phyloP scores from a whole-genome alignment of 179 eudicot species.

The Nepenthes alata region DNA sequence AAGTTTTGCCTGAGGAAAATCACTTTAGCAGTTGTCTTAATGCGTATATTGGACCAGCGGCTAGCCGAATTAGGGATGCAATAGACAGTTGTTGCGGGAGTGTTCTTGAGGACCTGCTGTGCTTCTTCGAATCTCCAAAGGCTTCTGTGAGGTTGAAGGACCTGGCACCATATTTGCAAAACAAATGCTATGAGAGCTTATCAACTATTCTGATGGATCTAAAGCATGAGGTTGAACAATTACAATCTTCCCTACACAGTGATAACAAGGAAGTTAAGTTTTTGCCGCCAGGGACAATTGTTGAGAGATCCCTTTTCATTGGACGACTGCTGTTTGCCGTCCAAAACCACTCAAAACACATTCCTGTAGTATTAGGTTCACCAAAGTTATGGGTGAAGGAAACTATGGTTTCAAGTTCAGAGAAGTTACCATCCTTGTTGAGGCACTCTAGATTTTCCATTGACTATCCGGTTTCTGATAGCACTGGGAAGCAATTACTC shows the following conservation, averaged over 20 bases:
- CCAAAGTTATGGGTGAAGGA: constrained; percentile 71
- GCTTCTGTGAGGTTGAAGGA: constrained; percentile 63
- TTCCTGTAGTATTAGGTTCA: constrained; percentile 77
- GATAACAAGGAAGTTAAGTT: constrained; percentile 18
- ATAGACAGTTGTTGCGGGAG: constrained; percentile 64
- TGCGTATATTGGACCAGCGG: constrained; percentile 78
- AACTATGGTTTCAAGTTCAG: constrained; percentile 25
- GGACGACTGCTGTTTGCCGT: constrained; percentile 86
- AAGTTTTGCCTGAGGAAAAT: constrained; percentile 37
- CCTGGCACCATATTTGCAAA: constrained; percentile 65
- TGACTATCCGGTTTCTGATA: constrained; percentile 38
- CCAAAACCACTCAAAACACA: constrained; percentile 69
- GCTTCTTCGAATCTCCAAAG: constrained; percentile 89
- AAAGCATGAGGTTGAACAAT: constrained; percentile 47
- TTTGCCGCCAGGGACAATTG: constrained; percentile 34
- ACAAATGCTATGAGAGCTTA: constrained; percentile 54
- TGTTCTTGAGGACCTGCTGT: constrained; percentile 69
- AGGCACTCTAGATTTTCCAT: constrained; percentile 36
- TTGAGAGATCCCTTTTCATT: constrained; percentile 72
- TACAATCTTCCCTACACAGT: constrained; percentile 41
- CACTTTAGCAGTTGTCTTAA: constrained; percentile 69
- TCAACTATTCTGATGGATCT: constrained; percentile 53
- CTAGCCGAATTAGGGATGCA: constrained; percentile 72
- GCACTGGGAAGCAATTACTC: constrained; percentile 34
- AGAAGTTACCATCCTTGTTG: constrained; percentile 30